Conservation (phyloP, 768 basidiomycete species). For the Boletus patriciae region DNA sequence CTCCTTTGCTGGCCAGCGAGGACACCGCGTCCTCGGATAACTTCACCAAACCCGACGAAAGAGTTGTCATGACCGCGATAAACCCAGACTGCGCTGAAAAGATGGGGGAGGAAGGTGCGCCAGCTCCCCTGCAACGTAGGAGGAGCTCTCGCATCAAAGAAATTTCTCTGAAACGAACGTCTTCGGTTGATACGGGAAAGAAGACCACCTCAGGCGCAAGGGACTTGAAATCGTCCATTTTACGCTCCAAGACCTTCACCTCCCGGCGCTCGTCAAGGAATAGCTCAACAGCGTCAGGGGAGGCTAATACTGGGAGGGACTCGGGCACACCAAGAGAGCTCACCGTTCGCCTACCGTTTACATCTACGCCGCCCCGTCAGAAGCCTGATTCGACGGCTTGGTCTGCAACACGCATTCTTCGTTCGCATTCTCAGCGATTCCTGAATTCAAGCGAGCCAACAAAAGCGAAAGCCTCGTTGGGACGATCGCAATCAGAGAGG, state of each 20-base stretch:
- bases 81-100: background rate
- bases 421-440: slow-evolving; percentile 28
- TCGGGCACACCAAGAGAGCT: slow-evolving; percentile 12
- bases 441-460: background rate
- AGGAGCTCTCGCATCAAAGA: slow-evolving; percentile 27
- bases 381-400: background rate
- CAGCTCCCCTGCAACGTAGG: slow-evolving; percentile 12
- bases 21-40: background rate
- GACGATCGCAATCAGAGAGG: slow-evolving; percentile 28
- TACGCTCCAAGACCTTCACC: slow-evolving; percentile 13
- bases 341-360: slow-evolving; percentile 27
- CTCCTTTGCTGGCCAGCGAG: slow-evolving; percentile 19
- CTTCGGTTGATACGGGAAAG: slow-evolving; percentile 3
- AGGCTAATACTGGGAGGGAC: background rate
- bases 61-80: background rate
- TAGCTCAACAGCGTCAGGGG: background rate
- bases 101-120: background rate
- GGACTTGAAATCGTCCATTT: slow-evolving; percentile 10
- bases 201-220: too few relatives aligned
- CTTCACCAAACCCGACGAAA: background rate
- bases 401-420: slow-evolving; percentile 24
- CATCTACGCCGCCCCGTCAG: slow-evolving; percentile 16
- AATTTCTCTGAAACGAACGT: slow-evolving; percentile 12
- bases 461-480: slow-evolving; percentile 5
- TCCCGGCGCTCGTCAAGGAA: background rate